These are phyloP conservation scores for Gleditsia sinensis DNA, from an alignment of 306 rosid species.

Conservation along the genomic window DNA sequence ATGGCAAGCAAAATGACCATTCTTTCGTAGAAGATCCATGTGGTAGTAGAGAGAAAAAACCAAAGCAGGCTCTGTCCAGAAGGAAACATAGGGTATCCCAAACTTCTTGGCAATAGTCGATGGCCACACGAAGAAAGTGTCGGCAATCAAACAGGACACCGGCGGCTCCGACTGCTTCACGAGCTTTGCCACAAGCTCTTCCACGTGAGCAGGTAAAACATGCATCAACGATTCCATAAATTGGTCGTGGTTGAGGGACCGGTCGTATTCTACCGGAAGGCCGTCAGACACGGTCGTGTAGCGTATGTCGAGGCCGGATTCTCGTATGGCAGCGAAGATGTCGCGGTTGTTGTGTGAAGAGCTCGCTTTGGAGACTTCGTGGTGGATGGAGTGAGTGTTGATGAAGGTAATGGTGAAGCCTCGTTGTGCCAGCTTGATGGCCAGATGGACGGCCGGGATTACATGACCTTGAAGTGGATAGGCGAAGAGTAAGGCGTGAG, in stretches of 20 bases:
- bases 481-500: slow-evolving; percentile 60
- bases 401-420: slow-evolving; percentile 63
- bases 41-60: slow-evolving; percentile 57
- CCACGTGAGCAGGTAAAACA: slow-evolving; percentile 46
- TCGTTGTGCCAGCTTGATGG: slow-evolving; percentile 56
- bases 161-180: slow-evolving; percentile 25
- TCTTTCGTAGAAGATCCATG: slow-evolving; percentile 44
- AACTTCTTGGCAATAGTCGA: slow-evolving; percentile 50
- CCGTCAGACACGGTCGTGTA: slow-evolving; percentile 61
- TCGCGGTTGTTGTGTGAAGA: background rate
- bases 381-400: slow-evolving; percentile 62
- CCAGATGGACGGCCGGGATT: slow-evolving; percentile 57
- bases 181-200: slow-evolving; percentile 39
- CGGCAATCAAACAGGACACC: slow-evolving; percentile 51
- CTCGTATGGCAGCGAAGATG: slow-evolving; percentile 36
- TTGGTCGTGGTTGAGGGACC: slow-evolving; percentile 58
- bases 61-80: slow-evolving; percentile 68
- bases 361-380: slow-evolving; percentile 41
- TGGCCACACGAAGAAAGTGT: slow-evolving; percentile 66
- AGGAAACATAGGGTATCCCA: slow-evolving; percentile 41
- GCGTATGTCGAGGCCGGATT: slow-evolving; percentile 50
- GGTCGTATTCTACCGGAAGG: slow-evolving; percentile 55
- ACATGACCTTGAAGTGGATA: slow-evolving; percentile 75
- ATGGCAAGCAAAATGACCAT: slow-evolving; percentile 53
- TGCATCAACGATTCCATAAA: slow-evolving; percentile 52